Conservation (phyloP, 306 rosid genomes). For the cucumber (Cucumis sativus) region Cucumber_9930_V3 NC_026660.2:24903501-24904000, state of each 20-base stretch:
- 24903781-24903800: slow-evolving; percentile 30
- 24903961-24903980: slow-evolving; percentile 67
- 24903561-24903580: not conserved
- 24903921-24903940: slow-evolving; percentile 82
- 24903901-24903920: slow-evolving; percentile 86
- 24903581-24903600: not conserved
- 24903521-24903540: not conserved
- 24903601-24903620: not conserved
- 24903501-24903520: not conserved
- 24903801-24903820: not conserved
- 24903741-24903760: slow-evolving; percentile 97
- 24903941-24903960: slow-evolving; percentile 89
- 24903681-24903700: slow-evolving; percentile 39
- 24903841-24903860: not conserved
- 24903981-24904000: slow-evolving; percentile 68
- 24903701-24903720: slow-evolving; percentile 53
- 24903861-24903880: slow-evolving; percentile 73
- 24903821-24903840: not conserved
- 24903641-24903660: slow-evolving; percentile 4
- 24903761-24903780: slow-evolving; percentile 78
- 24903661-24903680: slow-evolving; percentile 6
- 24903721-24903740: slow-evolving; percentile 49
- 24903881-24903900: slow-evolving; percentile 84
- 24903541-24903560: not conserved
- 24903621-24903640: slow-evolving; percentile 5